Conservation (phyloP, 805 yeast species). For the Wickerhamomyces ciferrii region DNA sequence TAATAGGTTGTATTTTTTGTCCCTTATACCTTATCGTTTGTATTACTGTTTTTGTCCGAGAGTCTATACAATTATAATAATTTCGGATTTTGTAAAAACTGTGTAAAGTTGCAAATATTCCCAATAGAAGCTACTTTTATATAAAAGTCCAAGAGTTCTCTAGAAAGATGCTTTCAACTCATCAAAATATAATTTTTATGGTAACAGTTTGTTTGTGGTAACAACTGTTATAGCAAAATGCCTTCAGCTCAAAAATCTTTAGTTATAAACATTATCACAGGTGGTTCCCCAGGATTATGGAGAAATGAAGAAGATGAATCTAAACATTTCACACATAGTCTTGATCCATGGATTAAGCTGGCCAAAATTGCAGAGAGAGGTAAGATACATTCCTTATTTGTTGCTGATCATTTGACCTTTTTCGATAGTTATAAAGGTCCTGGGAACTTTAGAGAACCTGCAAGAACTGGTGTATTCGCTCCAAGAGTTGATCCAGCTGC, state of each 20-base stretch:
- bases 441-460: slow-evolving; percentile 7
- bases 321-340: neutral
- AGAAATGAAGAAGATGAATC: neutral
- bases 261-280: neutral
- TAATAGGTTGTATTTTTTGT: too few species aligned
- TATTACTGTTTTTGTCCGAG: too few species aligned
- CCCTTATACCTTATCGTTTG: too few species aligned
- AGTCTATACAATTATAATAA: too few species aligned
- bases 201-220: too few species aligned
- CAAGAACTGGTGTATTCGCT: slow-evolving; percentile 23
- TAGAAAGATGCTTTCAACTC: too few species aligned
- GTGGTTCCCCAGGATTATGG: neutral
- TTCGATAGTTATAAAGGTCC: slow-evolving; percentile 32
- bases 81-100: too few species aligned
- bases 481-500: slow-evolving; percentile 36
- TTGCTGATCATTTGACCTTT: slow-evolving; percentile 35
- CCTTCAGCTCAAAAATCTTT: neutral
- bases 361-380: slow-evolving; percentile 32
- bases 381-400: slow-evolving; percentile 31
- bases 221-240: too few species aligned
- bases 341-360: slow-evolving; percentile 26
- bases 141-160: too few species aligned
- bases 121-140: too few species aligned
- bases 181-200: too few species aligned
- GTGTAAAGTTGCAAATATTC: too few species aligned